Evolutionary conservation across 306 rosid genomes (phyloP), one percentile per base, ranked within the genome.

Genomic region (Trifolium fragiferum): DNA sequence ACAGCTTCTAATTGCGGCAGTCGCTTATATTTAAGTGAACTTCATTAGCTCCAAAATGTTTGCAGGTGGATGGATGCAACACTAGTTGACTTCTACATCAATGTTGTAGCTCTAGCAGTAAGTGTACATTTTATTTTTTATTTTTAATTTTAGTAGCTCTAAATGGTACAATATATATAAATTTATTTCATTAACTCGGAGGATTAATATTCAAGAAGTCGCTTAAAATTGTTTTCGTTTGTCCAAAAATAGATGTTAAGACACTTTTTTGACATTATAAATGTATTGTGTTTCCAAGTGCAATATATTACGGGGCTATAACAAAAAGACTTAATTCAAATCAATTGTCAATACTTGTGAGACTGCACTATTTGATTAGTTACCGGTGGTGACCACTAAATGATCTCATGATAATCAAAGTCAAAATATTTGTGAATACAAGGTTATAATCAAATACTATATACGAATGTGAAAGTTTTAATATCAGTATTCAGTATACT

Each of bases 11-110:
- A 73, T 43, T 72, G 55, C 49, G 44, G 65, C 66, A 1, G 73
- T 69, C 80, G 54, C 49, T 33, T 78, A 68, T 58, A 9, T 66
- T 75, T 41, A 13, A 20, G 64, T 38, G 76, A 60, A 76, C 59
- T 41, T 59, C 40, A 76, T 33, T 33, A 72, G 47, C 75, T 84
- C 33, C 81, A 38, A 78, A 79, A 44, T 66, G 15, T 74, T 84
- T 85, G 75, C 89, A 93, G 98, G 82, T 91, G 93, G 97, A 70
- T 85, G 96, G 5, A 20, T 20, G 91, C 97, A 68, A 89, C 96
- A 32, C 86, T 91, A 8, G 25, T 93, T 58, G 97, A 91, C 86
- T 93, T 93, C 86, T 91, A 89, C 75, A 72, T 91, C 89, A 91
- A 89, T 76, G 90, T 88, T 53, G 73, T 79, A 70, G 92, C 89